Conservation (phyloP, 2,329 filamentous ascomycete genomes). For the Penicillium sp. region DNA sequence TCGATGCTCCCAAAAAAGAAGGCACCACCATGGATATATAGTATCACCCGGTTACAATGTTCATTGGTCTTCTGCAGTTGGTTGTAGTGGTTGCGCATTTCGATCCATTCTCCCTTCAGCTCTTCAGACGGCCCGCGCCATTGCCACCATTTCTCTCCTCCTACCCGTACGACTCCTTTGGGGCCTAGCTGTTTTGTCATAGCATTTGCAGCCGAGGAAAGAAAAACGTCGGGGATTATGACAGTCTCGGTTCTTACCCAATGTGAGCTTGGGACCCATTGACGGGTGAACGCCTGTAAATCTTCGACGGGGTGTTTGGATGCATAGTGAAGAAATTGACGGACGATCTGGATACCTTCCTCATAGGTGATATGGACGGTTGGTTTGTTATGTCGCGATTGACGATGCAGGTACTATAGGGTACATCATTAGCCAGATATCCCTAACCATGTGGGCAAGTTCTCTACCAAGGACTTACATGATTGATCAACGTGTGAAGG, state of each 20-base stretch:
- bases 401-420: constrained; percentile 74
- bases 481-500: constrained; percentile 79
- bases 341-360: constrained; percentile 83
- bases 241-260: constrained; percentile 80
- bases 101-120: constrained; percentile 88
- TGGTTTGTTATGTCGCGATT: constrained; percentile 71
- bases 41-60: constrained; percentile 71
- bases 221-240: constrained; percentile 62
- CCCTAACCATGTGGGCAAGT: background rate
- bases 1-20: constrained; percentile 96
- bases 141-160: constrained; percentile 85
- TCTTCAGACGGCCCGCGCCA: constrained; percentile 68
- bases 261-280: constrained; percentile 84
- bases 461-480: constrained; percentile 58
- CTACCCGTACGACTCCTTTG: constrained; percentile 71
- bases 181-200: constrained; percentile 74
- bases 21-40: constrained; percentile 91
- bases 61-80: constrained; percentile 64
- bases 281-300: constrained; percentile 82
- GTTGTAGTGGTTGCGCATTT: constrained; percentile 81
- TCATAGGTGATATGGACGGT: constrained; percentile 92
- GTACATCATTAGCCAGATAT: background rate
- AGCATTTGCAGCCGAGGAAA: constrained; percentile 64
- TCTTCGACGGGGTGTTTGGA: constrained; percentile 92
- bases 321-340: constrained; percentile 79